phyloP scores from a whole-genome alignment of 2,329 filamentous ascomycete species.

The Sclerotiophoma versabilis region DNA sequence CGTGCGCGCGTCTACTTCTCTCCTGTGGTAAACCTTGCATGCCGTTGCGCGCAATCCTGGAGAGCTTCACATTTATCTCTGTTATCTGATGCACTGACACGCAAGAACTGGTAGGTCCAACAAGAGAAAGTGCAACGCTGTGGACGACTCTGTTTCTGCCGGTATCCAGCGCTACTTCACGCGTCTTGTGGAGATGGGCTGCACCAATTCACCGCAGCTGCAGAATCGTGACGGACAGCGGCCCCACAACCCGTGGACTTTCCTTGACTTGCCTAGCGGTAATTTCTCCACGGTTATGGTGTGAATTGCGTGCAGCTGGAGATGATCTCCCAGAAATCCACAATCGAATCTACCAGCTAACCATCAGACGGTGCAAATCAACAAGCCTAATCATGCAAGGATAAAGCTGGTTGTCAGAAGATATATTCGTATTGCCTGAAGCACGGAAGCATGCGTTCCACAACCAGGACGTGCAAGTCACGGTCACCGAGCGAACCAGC shows the following conservation, averaged over 20 bases:
- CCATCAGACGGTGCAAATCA: no score
- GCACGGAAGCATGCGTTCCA: neutral
- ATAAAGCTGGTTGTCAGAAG: neutral
- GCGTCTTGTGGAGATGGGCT: neutral
- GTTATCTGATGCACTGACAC: neutral
- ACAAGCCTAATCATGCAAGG: neutral
- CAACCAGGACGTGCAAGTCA: neutral
- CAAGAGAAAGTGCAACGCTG: neutral
- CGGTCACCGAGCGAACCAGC: no score
- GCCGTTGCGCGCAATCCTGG: neutral
- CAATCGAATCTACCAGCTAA: neutral
- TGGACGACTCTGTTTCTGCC: neutral
- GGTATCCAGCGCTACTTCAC: neutral
- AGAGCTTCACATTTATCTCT: neutral
- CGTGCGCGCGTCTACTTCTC: slow-evolving; percentile 1
- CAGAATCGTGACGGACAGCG: neutral
- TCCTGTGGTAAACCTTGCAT: neutral
- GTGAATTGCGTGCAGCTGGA: neutral
- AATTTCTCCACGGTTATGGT: neutral
- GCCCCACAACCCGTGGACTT: neutral
- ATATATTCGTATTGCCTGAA: no score
- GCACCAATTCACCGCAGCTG: neutral
- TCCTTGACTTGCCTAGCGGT: neutral
- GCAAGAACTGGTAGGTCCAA: neutral
- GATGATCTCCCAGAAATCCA: neutral